Evolutionary conservation across 768 basidiomycete species (phyloP).

Genomic region (Hypholoma fasciculare): DNA sequence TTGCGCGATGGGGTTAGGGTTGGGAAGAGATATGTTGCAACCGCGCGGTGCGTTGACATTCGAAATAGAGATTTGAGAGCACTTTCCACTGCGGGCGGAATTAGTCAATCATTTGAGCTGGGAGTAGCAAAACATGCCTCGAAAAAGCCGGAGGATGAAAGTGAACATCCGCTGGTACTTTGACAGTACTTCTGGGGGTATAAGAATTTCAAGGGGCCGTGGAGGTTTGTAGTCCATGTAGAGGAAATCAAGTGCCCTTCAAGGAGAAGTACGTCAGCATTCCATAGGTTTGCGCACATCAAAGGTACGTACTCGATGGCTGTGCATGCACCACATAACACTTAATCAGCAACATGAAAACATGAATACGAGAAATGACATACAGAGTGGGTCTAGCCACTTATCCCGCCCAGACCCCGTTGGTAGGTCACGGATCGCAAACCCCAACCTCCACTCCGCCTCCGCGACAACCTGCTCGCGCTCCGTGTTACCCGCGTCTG

Average conservation of each 20-base stretch:
- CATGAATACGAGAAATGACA: conserved; percentile 15
- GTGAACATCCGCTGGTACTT: conserved; percentile 88
- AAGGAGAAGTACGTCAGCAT: conserved; percentile 10
- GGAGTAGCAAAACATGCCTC: conserved; percentile 50
- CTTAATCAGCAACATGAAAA: neutral
- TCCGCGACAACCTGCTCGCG: conserved; percentile 46
- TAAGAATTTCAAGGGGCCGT: conserved; percentile 68
- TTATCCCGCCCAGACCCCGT: conserved; percentile 63
- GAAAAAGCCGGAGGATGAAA: conserved; percentile 72
- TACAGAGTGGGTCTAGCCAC: conserved; percentile 84
- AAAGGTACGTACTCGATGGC: conserved; percentile 47
- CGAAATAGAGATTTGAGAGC: conserved; percentile 67
- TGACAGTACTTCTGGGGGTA: conserved; percentile 68
- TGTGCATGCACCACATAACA: conserved; percentile 14
- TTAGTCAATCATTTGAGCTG: neutral
- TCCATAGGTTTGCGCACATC: neutral
- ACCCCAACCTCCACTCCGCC: conserved; percentile 77
- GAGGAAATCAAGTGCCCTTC: conserved; percentile 84
- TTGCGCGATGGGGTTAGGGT: conserved; percentile 53
- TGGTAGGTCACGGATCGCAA: conserved; percentile 77
- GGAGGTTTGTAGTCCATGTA: conserved; percentile 92
- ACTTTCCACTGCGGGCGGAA: conserved; percentile 52
- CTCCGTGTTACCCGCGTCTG: conserved; percentile 13
- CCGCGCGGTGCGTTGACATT: conserved; percentile 44
- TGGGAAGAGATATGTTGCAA: conserved; percentile 51